These are phyloP conservation scores for Syzygium aromaticum DNA, from an alignment of 345 rosid genomes.

Conservation along the genomic window DNA sequence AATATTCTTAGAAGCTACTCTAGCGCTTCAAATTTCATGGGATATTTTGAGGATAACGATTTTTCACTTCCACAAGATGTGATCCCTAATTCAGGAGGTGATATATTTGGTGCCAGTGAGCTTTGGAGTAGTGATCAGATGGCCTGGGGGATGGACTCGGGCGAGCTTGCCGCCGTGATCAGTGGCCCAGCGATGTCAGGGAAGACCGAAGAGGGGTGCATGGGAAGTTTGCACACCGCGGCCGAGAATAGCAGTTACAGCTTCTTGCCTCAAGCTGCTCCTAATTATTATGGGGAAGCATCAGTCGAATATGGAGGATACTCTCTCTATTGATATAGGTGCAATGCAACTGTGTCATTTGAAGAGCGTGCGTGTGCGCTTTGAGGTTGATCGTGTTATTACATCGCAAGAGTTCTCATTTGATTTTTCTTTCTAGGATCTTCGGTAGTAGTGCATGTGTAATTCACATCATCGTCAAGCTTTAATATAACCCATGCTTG, in stretches of 20 bases:
- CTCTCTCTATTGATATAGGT: background rate
- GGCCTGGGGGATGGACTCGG: constrained; percentile 34
- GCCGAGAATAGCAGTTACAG: background rate
- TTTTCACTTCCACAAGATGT: background rate
- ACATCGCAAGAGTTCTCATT: background rate
- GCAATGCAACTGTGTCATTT: background rate
- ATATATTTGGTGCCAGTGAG: constrained; percentile 3
- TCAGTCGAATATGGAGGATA: constrained; percentile 3
- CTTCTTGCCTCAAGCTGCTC: background rate
- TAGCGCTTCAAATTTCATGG: background rate
- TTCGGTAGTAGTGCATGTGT: background rate
- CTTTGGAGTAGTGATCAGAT: background rate
- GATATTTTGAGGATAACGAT: background rate
- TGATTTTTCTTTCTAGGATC: background rate
- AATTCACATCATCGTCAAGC: background rate
- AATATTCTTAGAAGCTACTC: background rate
- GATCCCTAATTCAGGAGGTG: background rate
- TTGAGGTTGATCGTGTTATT: background rate
- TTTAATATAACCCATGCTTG: background rate
- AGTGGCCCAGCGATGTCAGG: constrained; percentile 20
- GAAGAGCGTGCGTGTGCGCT: background rate
- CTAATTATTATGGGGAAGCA: constrained; percentile 7
- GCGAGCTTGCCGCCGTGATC: constrained; percentile 53
- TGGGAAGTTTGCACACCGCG: background rate
- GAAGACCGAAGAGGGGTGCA: background rate